A percentile compares a stretch with the other conserved stretches of the same genome.
Conservation (phyloP, 768 basidiomycete species). For the Pulveroboletus sp. region DNA sequence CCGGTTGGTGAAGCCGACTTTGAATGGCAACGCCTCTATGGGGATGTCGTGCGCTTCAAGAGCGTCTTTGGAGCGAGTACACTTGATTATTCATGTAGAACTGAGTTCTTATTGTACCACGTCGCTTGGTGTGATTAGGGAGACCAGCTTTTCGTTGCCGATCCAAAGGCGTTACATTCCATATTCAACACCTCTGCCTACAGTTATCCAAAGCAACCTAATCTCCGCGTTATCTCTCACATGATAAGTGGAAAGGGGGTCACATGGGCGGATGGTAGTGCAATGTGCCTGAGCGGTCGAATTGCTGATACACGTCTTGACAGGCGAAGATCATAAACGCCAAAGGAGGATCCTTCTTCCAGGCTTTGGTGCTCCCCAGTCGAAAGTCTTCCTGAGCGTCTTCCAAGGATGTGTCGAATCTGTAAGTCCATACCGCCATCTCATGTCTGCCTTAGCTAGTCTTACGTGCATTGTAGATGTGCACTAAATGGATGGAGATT, state of each 20-base stretch:
- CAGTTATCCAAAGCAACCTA: conserved; percentile 37
- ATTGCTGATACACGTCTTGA: neutral
- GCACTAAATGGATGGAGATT: neutral
- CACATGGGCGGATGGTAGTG: conserved; percentile 40
- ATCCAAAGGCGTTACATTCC: conserved; percentile 42
- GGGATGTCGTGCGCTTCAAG: conserved; percentile 27
- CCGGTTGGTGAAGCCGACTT: conserved; percentile 27
- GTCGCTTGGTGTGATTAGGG: conserved; percentile 34
- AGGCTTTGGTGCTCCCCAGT: conserved; percentile 50
- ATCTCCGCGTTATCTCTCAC: conserved; percentile 19
- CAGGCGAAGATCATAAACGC: conserved; percentile 45
- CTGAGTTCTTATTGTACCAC: conserved; percentile 6
- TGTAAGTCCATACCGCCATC: conserved; percentile 9
- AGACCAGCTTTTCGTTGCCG: conserved; percentile 43
- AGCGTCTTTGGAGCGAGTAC: conserved; percentile 25
- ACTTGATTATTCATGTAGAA: neutral
- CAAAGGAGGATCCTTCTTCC: conserved; percentile 55
- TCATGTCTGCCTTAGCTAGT: neutral
- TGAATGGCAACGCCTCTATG: conserved; percentile 29
- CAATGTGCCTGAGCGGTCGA: conserved; percentile 5
- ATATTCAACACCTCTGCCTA: conserved; percentile 44
- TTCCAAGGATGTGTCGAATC: conserved; percentile 38
- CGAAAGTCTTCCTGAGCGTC: conserved; percentile 46
- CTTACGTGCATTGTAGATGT: neutral
- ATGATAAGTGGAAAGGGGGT: conserved; percentile 34